Conservation (phyloP, 441 rosid genomes). For the Melastoma candidum region DNA sequence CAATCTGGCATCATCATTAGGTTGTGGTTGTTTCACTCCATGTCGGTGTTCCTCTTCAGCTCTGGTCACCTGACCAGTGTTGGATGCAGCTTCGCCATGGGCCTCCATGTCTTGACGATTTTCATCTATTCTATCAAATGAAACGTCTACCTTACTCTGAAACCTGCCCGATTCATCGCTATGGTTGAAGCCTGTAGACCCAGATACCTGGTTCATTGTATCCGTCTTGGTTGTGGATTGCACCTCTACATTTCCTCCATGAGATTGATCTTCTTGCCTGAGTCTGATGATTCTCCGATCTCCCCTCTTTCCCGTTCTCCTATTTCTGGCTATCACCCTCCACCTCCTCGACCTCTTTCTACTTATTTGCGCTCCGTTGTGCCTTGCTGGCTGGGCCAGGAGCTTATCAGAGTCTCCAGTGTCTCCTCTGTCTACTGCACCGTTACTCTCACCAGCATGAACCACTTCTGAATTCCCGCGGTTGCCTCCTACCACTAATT, state of each 20-base stretch:
- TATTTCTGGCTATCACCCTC: slow-evolving; percentile 24
- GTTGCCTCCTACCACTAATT: slow-evolving; percentile 4
- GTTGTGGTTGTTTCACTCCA: no score
- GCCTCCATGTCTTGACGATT: no score
- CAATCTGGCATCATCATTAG: no score
- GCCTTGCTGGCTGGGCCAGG: slow-evolving; percentile 9
- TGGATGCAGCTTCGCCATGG: no score
- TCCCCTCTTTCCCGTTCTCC: slow-evolving; percentile 20
- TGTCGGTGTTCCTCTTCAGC: no score
- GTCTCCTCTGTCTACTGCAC: slow-evolving; percentile 11
- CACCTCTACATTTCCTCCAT: neutral
- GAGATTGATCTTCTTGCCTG: neutral
- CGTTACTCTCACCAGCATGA: slow-evolving; percentile 10
- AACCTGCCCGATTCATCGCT: no score
- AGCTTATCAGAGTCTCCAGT: slow-evolving; percentile 6
- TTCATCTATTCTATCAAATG: no score
- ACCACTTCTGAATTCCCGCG: slow-evolving; percentile 2
- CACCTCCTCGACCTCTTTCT: slow-evolving; percentile 25
- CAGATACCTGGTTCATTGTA: no score
- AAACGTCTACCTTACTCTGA: no score
- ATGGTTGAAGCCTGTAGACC: no score
- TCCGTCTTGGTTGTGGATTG: no score
- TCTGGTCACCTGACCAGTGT: no score
- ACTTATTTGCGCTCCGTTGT: slow-evolving; percentile 6
- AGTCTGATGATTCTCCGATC: slow-evolving; percentile 11